These are phyloP conservation scores for Phytophthora chlamydospora DNA, from an alignment of 352 stramenopile genomes.

Conservation along the genomic window DNA sequence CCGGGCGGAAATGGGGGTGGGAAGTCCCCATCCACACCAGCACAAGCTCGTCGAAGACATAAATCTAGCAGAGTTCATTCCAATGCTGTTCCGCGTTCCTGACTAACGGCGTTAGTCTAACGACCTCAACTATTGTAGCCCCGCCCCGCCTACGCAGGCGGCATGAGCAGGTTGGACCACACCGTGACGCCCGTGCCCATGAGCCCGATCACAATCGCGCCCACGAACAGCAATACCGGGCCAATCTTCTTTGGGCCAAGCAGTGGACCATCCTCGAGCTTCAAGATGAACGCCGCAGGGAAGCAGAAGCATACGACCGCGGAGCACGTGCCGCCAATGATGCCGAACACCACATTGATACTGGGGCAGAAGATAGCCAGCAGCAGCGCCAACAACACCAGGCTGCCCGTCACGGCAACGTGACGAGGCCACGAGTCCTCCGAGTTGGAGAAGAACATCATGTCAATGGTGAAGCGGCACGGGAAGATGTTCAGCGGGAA, in stretches of 20 bases:
- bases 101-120: not conserved
- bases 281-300: conserved; percentile 84
- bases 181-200: conserved; percentile 77
- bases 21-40: too few relatives aligned
- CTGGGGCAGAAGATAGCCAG: conserved; percentile 86
- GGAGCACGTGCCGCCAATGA: conserved; percentile 87
- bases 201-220: conserved; percentile 71
- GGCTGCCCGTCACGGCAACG: conserved; percentile 60
- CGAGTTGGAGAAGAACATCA: conserved; percentile 88
- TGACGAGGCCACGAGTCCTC: conserved; percentile 73
- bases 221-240: conserved; percentile 71
- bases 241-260: conserved; percentile 77
- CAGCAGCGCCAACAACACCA: conserved; percentile 73
- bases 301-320: conserved; percentile 87
- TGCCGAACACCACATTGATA: conserved; percentile 88
- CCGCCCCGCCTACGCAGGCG: conserved; percentile 10
- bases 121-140: too few relatives aligned
- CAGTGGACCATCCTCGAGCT: conserved; percentile 77
- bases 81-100: not conserved
- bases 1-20: too few relatives aligned
- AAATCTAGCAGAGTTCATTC: too few relatives aligned
- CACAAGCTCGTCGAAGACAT: too few relatives aligned
- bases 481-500: conserved; percentile 91
- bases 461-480: conserved; percentile 87
- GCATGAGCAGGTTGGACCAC: conserved; percentile 64